Evolutionary conservation across 2,329 filamentous ascomycete genomes (phyloP).

Genomic region (Pseudocercospora ulei): DNA sequence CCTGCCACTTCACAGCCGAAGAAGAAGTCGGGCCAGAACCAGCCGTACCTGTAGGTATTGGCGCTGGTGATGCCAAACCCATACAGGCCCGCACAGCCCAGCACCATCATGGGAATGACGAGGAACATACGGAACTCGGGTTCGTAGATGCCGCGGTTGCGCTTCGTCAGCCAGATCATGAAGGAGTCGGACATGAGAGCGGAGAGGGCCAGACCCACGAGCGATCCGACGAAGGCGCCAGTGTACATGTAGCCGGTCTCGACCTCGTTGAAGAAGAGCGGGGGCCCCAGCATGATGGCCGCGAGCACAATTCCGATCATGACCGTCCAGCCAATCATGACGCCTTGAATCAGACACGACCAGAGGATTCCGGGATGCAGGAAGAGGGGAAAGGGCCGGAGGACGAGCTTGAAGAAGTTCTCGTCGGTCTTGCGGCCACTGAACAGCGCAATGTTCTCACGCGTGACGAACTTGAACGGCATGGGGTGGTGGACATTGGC

Average conservation of each 20-base stretch:
- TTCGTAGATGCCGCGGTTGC: constrained; percentile 75
- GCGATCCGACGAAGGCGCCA: constrained; percentile 72
- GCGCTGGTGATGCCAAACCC: constrained; percentile 69
- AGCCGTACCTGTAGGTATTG: constrained; percentile 54
- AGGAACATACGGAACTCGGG: constrained; percentile 82
- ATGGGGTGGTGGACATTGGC: constrained; percentile 14
- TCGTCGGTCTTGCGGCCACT: constrained; percentile 76
- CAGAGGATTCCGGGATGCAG: constrained; percentile 78
- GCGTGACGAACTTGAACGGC: constrained; percentile 20
- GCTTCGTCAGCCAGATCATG: constrained; percentile 58
- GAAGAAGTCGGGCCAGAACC: constrained; percentile 67
- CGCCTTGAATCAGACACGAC: constrained; percentile 71
- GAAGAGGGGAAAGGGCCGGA: constrained; percentile 72
- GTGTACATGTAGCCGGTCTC: constrained; percentile 80
- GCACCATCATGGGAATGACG: constrained; percentile 69
- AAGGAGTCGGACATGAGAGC: constrained; percentile 65
- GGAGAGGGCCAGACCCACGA: constrained; percentile 66
- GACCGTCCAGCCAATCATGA: constrained; percentile 90
- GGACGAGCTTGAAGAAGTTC: constrained; percentile 53
- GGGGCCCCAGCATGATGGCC: constrained; percentile 70
- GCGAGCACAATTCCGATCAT: constrained; percentile 77
- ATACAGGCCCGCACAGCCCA: constrained; percentile 69
- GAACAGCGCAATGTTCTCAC: constrained; percentile 46
- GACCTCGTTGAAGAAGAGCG: constrained; percentile 71
- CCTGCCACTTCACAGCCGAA: constrained; percentile 75